Evolutionary conservation across 2,329 filamentous ascomycete genomes (phyloP), one percentile per base, ranked within the genome.

Genomic region (Colletotrichum eleusines): DNA sequence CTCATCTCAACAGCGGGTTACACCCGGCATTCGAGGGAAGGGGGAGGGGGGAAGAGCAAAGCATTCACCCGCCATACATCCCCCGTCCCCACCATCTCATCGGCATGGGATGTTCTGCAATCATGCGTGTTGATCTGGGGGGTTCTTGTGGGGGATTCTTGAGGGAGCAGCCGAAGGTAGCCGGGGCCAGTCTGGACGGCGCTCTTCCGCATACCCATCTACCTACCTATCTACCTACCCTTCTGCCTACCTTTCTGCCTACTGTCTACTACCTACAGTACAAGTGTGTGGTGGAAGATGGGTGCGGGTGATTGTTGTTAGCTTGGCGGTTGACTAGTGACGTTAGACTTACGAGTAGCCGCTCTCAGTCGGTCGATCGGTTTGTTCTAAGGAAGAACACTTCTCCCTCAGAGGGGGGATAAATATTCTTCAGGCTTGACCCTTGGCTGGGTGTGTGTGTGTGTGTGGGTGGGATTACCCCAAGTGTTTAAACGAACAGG

Each of bases 31-130:
- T 59, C 51, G 33, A 71, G 57, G n/a, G 51, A 58, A 31, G 59
- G 44, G 51, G 63, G 50, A 4, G 42, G 42, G n/a, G 58, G 57
- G 33, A 20, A 33, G 33, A 57, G 53, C 44, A 71, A 71, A 51
- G 50, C 69, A 71, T 71, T 71, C 69, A 68, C 59, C 69, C 69
- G 69, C 64, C 64, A 26, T 35, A n/a, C 31, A 50, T 23, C 44
- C 58, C 64, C 48, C 23, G n/a, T 51, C 23, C 5, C 14, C 40
- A 42, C 40, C 5, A 50, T 66, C 67, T 62, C 51, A 61, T 62
- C 42, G 23, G 63, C 40, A 38, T 67, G 42, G 31, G 18, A 35
- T 5, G 40, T 33, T 54, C 55, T 53, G 42, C 48, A 40, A 66
- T 28, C 28, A 68, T 31, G n/a, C n/a, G n/a, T n/a, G 58, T 28